phyloP scores from a whole-genome alignment of 2,329 filamentous ascomycete genomes.

The Venturia aucupariae region DNA sequence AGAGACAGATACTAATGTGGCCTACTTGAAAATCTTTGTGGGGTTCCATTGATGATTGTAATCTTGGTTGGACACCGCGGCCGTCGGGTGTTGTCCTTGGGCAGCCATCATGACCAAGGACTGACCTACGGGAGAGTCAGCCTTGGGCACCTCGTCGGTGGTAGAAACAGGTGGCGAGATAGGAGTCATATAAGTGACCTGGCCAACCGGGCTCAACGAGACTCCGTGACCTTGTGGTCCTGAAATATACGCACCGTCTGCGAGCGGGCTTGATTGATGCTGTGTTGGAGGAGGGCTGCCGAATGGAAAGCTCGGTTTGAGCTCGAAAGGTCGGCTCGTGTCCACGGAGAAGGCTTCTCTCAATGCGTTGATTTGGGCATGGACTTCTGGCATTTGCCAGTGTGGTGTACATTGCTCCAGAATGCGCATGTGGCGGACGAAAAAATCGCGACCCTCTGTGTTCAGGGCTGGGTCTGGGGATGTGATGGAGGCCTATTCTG shows the following conservation, averaged over 20 bases:
- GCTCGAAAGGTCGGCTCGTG: conserved; percentile 70
- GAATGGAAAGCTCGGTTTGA: conserved; percentile 81
- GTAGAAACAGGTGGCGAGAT: conserved; percentile 74
- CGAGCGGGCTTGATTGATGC: conserved; percentile 51
- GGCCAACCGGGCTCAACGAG: conserved; percentile 42
- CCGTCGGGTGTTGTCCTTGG: conserved; percentile 40
- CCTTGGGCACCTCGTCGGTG: conserved; percentile 62
- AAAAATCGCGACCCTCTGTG: conserved; percentile 75
- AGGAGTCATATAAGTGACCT: conserved; percentile 57
- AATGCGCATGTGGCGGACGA: conserved; percentile 88
- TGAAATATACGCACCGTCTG: conserved; percentile 34
- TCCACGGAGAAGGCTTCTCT: conserved; percentile 88
- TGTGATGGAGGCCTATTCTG: conserved; percentile 69
- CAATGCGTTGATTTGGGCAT: conserved; percentile 80
- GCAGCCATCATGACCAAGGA: conserved; percentile 61
- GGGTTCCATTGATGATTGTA: conserved; percentile 74
- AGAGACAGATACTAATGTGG: conserved; percentile 21
- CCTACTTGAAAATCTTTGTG: conserved; percentile 81
- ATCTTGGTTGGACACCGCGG: conserved; percentile 46
- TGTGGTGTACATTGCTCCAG: conserved; percentile 73
- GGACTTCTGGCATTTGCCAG: conserved; percentile 84
- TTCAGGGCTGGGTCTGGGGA: conserved; percentile 87
- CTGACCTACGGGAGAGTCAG: conserved; percentile 65
- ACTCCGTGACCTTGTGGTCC: conserved; percentile 36
- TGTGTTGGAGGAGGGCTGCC: conserved; percentile 61